Evolutionary conservation across 1,284 basidiomycete genomes (phyloP).

Genomic region (Cystobasidium slooffiae): DNA sequence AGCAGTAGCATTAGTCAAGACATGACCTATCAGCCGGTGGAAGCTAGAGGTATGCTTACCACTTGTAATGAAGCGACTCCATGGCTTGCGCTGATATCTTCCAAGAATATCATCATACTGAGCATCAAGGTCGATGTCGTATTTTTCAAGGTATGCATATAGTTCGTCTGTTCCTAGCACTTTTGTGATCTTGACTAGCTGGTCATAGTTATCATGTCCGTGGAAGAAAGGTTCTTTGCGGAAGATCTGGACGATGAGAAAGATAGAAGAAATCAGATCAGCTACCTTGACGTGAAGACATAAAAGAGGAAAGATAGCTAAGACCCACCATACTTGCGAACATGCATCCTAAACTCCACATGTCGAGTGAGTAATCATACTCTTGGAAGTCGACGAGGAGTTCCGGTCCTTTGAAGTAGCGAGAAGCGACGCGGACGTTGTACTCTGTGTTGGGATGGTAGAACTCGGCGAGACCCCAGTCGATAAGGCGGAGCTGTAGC

Average conservation of each 20-base stretch:
- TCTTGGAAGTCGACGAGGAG: conserved; percentile 91
- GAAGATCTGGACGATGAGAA: conserved; percentile 73
- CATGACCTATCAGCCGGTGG: background rate
- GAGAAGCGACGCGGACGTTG: conserved; percentile 94
- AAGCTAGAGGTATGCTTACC: conserved; percentile 1
- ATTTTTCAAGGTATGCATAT: conserved; percentile 68
- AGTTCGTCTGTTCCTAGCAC: conserved; percentile 96
- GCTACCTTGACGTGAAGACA: background rate
- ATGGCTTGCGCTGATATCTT: conserved; percentile 72
- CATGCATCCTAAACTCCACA: conserved; percentile 99
- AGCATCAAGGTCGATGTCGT: conserved; percentile 71
- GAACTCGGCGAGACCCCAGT: conserved; percentile 99
- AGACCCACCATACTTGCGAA: conserved; percentile 90
- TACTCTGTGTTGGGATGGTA: conserved; percentile 98
- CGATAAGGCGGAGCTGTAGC: conserved; percentile 83
- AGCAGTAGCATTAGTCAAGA: background rate
- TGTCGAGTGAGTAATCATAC: conserved; percentile 65
- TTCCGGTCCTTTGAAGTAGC: conserved; percentile 98
- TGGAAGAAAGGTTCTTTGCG: conserved; percentile 99
- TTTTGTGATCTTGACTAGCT: conserved; percentile 97
- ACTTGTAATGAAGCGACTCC: conserved; percentile 83
- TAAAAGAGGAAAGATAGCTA: background rate
- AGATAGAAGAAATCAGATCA: background rate
- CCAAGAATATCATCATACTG: conserved; percentile 89
- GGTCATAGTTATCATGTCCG: conserved; percentile 98